Percentiles rank a stretch among this genome's conserved stretches.
These are phyloP conservation scores for Pelargonium cotyledonis DNA, from an alignment of 441 rosid genomes.

Conservation along the genomic window DNA sequence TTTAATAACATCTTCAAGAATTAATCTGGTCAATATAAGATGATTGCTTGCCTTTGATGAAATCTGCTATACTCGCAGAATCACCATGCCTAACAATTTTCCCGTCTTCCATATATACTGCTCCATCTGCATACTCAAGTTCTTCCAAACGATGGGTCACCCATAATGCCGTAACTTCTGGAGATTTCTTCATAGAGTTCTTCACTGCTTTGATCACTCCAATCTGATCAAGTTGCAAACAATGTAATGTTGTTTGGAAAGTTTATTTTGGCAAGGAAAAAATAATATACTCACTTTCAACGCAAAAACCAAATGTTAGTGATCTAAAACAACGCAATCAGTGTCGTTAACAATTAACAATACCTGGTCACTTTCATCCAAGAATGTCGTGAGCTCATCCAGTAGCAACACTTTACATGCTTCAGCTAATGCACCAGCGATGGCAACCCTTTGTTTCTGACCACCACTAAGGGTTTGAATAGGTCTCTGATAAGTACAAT, in stretches of 20 bases:
- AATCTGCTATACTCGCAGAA: conserved; percentile 44
- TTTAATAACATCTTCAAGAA: conserved; percentile 25
- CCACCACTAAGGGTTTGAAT: conserved; percentile 97
- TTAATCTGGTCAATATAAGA: conserved; percentile 43
- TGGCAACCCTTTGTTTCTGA: conserved; percentile 93
- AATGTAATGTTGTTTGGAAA: too few relatives aligned
- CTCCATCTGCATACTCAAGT: conserved; percentile 80
- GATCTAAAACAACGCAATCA: too few relatives aligned
- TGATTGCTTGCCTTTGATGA: conserved; percentile 55
- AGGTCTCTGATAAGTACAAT: conserved; percentile 50
- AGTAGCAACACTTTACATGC: conserved; percentile 73
- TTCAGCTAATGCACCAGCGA: conserved; percentile 97
- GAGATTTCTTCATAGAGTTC: conserved; percentile 43
- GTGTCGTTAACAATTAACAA: neutral
- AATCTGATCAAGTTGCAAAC: conserved; percentile 31
- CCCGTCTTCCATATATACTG: conserved; percentile 79
- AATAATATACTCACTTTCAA: too few relatives aligned
- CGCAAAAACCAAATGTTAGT: too few relatives aligned
- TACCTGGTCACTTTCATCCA: conserved; percentile 87
- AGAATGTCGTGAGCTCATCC: conserved; percentile 92
- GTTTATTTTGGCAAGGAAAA: too few relatives aligned
- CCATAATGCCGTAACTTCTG: conserved; percentile 78
- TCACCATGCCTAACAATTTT: conserved; percentile 57
- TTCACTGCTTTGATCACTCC: conserved; percentile 88
- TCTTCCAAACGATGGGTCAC: conserved; percentile 93